phyloP scores from a whole-genome alignment of 768 basidiomycete genomes.

The Crassisporium funariophilum region DNA sequence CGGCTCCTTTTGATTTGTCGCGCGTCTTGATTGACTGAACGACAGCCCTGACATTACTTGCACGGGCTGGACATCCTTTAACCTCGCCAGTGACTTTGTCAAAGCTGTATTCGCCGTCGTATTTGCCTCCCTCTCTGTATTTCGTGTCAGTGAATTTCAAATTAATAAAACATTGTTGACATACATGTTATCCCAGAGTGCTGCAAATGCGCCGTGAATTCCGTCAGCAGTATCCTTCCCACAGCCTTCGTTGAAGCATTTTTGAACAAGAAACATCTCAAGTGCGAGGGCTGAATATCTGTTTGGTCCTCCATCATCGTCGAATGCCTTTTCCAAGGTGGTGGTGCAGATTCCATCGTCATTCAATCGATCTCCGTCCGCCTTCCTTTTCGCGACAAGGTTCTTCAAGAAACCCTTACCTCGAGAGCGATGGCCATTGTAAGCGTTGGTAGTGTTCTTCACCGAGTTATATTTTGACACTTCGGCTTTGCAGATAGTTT shows the following conservation, averaged over 20 bases:
- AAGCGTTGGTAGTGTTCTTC: slow-evolving; percentile 11
- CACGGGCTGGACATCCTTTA: slow-evolving; percentile 31
- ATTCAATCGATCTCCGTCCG: slow-evolving; percentile 1
- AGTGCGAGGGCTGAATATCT: slow-evolving; percentile 25
- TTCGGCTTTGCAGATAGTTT: slow-evolving; percentile 3
- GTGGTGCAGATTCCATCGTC: slow-evolving; percentile 20
- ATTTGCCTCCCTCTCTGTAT: slow-evolving; percentile 16
- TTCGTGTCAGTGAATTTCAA: not conserved
- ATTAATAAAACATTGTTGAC: slow-evolving; percentile 4
- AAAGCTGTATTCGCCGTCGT: slow-evolving; percentile 27
- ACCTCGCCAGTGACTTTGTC: slow-evolving; percentile 23
- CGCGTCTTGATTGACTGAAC: slow-evolving; percentile 27
- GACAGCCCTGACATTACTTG: slow-evolving; percentile 21
- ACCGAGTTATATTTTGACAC: slow-evolving; percentile 7
- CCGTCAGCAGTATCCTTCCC: slow-evolving; percentile 20
- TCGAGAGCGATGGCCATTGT: slow-evolving; percentile 17
- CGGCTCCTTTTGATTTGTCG: slow-evolving; percentile 17
- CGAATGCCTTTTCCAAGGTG: slow-evolving; percentile 27
- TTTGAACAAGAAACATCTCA: slow-evolving; percentile 29
- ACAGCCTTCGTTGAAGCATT: slow-evolving; percentile 28
- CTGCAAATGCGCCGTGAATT: slow-evolving; percentile 29
- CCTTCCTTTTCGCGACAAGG: slow-evolving; percentile 5
- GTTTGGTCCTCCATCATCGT: slow-evolving; percentile 28
- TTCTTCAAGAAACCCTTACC: slow-evolving; percentile 17
- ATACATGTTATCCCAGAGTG: slow-evolving; percentile 31